These are phyloP conservation scores for Allantophomopsis cytisporea DNA, from an alignment of 2,329 filamentous ascomycete genomes.

Conservation along the genomic window DNA sequence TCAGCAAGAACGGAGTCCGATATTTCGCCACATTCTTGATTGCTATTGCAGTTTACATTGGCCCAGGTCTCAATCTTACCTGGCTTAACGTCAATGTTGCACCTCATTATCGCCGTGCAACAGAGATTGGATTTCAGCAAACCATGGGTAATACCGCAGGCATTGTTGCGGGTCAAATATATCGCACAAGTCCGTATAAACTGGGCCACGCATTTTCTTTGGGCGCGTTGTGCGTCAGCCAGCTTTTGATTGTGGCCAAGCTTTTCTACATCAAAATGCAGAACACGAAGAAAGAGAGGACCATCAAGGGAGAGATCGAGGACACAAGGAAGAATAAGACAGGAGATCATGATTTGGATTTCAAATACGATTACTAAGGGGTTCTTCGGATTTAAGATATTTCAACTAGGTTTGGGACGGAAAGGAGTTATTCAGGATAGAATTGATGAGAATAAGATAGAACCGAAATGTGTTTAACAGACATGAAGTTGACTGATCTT, in stretches of 20 bases:
- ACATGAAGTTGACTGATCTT: too few species aligned
- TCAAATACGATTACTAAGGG: conserved; percentile 24
- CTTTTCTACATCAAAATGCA: conserved; percentile 27
- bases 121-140: conserved; percentile 40
- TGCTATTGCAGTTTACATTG: conserved; percentile 40
- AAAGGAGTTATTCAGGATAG: too few species aligned
- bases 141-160: conserved; percentile 17
- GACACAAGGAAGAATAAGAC: conserved; percentile 29
- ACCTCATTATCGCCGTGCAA: conserved; percentile 46
- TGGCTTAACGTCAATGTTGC: conserved; percentile 38
- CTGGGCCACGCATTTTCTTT: conserved; percentile 4
- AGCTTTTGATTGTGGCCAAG: conserved; percentile 22
- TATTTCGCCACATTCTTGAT: conserved; percentile 50
- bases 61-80: conserved; percentile 17
- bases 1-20: conserved; percentile 34
- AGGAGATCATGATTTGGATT: conserved; percentile 31
- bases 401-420: too few species aligned
- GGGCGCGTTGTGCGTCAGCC: background rate
- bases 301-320: conserved; percentile 24
- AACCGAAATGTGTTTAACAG: too few species aligned
- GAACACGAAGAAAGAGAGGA: conserved; percentile 25
- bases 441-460: too few species aligned
- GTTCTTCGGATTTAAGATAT: too few species aligned
- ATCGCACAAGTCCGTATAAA: conserved; percentile 8
- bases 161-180: conserved; percentile 19